phyloP scores from a whole-genome alignment of 148 eudicot genomes.

The Heliamphora exappendiculata region DNA sequence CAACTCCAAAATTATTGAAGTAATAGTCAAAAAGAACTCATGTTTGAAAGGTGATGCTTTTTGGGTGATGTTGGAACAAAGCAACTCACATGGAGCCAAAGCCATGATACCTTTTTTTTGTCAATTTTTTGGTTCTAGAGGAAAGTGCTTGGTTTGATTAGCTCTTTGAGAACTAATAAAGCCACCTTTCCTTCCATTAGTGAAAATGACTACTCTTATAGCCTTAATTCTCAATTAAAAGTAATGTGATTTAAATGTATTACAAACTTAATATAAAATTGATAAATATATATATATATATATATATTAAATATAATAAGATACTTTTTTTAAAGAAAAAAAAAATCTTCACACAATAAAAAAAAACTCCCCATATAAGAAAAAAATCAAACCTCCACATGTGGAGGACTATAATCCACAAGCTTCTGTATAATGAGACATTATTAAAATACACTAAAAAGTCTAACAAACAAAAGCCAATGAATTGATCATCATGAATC shows the following conservation, averaged over 20 bases:
- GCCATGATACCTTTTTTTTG: too few relatives aligned
- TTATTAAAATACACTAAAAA: too few relatives aligned
- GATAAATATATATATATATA: too few relatives aligned
- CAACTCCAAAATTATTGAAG: not conserved
- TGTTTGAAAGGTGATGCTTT: not conserved
- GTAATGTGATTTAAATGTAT: too few relatives aligned
- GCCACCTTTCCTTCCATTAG: not conserved
- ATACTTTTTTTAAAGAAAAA: too few relatives aligned
- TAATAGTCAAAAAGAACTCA: not conserved
- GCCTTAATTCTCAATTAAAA: not conserved
- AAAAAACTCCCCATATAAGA: not conserved
- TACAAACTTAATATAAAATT: too few relatives aligned
- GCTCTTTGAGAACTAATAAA: not conserved
- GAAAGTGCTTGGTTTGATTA: not conserved
- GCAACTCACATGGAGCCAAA: not conserved
- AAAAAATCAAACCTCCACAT: not conserved
- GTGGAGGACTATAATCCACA: too few relatives aligned
- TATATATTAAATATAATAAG: too few relatives aligned
- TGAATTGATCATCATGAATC: too few relatives aligned
- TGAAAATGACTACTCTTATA: not conserved
- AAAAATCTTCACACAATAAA: too few relatives aligned
- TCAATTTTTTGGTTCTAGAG: not conserved
- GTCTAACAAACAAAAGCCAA: too few relatives aligned
- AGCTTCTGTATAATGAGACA: too few relatives aligned
- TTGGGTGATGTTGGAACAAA: not conserved